Conservation (phyloP, 768 basidiomycete species). For the Calocera cornea region DNA sequence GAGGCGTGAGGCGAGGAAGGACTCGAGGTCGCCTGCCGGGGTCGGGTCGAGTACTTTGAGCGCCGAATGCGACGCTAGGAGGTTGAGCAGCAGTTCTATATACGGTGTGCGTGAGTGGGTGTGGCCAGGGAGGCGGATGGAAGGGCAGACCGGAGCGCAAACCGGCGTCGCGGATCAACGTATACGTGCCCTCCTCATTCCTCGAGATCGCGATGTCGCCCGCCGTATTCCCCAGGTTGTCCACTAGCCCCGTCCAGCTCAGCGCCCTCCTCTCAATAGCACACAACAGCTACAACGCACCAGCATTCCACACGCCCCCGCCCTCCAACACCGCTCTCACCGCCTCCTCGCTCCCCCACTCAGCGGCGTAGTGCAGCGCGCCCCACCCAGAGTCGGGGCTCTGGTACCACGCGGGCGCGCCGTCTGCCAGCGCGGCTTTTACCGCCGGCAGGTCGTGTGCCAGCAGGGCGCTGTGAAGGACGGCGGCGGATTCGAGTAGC, state of each 20-base stretch:
- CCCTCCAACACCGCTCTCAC: slow-evolving; percentile 54
- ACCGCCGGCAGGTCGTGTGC: background rate
- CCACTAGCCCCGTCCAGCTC: too few relatives aligned
- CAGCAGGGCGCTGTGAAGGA: background rate
- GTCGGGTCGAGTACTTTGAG: slow-evolving; percentile 41
- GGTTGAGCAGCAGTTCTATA: slow-evolving; percentile 34
- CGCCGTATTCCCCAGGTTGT: slow-evolving; percentile 66
- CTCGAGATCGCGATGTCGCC: slow-evolving; percentile 81
- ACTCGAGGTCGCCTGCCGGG: slow-evolving; percentile 46
- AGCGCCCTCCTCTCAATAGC: slow-evolving; percentile 14
- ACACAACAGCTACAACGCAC: slow-evolving; percentile 29
- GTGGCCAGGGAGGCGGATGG: slow-evolving; percentile 11
- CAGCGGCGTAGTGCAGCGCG: slow-evolving; percentile 75
- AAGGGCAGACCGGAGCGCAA: slow-evolving; percentile 62
- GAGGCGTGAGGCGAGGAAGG: slow-evolving; percentile 59
- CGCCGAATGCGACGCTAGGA: slow-evolving; percentile 41
- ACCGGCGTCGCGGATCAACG: slow-evolving; percentile 76
- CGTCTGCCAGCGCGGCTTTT: background rate
- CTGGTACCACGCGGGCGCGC: slow-evolving; percentile 80
- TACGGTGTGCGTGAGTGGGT: background rate
- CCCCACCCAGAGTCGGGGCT: slow-evolving; percentile 67
- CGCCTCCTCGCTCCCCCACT: slow-evolving; percentile 49
- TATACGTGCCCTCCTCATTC: slow-evolving; percentile 64
- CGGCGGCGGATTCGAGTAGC: background rate
- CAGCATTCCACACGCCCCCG: slow-evolving; percentile 86